A percentile compares a stretch with the other conserved stretches of the same genome.
These are phyloP conservation scores for Globisporangium perplexum DNA, from an alignment of 352 stramenopile species.

Conservation along the genomic window DNA sequence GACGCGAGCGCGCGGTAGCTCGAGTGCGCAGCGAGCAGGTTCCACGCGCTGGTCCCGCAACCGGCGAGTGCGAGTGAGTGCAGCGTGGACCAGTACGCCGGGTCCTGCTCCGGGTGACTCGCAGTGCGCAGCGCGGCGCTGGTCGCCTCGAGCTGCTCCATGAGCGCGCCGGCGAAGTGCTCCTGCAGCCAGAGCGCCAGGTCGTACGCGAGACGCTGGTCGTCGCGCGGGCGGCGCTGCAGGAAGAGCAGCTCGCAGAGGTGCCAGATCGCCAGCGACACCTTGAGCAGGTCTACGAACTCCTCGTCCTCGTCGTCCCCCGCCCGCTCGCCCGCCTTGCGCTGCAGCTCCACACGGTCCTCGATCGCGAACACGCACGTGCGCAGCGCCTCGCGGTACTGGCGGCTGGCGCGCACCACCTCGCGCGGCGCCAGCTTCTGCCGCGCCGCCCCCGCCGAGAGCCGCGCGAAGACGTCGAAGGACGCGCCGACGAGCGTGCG, in stretches of 20 bases:
- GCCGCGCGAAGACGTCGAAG: slow-evolving; percentile 48
- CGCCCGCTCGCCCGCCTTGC: background rate
- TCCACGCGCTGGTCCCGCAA: slow-evolving; percentile 46
- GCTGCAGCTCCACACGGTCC: slow-evolving; percentile 31
- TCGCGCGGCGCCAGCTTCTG: slow-evolving; percentile 17
- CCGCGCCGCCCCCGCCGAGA: slow-evolving; percentile 12
- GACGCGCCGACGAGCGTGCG: slow-evolving; percentile 50
- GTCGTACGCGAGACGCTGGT: slow-evolving; percentile 62
- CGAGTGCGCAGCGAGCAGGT: slow-evolving; percentile 50
- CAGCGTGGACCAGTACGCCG: slow-evolving; percentile 61
- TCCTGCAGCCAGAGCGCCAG: slow-evolving; percentile 70
- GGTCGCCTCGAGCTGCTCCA: slow-evolving; percentile 48
- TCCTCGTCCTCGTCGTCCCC: slow-evolving; percentile 31
- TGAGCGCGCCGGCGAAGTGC: slow-evolving; percentile 48
- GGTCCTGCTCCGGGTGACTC: slow-evolving; percentile 32
- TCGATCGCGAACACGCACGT: slow-evolving; percentile 63
- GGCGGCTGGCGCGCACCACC: slow-evolving; percentile 45
- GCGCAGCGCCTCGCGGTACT: slow-evolving; percentile 68
- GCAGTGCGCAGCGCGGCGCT: slow-evolving; percentile 35
- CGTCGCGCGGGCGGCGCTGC: slow-evolving; percentile 41
- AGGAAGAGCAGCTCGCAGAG: slow-evolving; percentile 75
- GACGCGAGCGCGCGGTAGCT: slow-evolving; percentile 45
- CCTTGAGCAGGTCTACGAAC: slow-evolving; percentile 66
- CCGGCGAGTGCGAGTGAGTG: slow-evolving; percentile 49
- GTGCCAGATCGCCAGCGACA: slow-evolving; percentile 75